These are phyloP conservation scores for Chondrostereum purpureum DNA, from an alignment of 1,284 basidiomycete genomes.

Conservation along the genomic window DNA sequence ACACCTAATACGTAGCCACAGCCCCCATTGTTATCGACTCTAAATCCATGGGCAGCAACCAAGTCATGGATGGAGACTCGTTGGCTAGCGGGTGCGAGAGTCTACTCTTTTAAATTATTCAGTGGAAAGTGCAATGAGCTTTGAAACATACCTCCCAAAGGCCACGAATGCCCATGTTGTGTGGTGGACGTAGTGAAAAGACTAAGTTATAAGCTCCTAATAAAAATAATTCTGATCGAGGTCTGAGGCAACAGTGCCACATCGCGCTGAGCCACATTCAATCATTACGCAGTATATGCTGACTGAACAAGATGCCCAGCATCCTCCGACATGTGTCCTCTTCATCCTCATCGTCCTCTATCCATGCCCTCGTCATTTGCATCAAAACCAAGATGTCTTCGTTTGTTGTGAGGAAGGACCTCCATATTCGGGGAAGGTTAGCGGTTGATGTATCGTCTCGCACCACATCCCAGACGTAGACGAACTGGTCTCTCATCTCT, in stretches of 20 bases:
- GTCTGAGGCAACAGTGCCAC: too few species aligned
- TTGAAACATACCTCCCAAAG: conserved; percentile 14
- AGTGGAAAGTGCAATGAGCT: not conserved
- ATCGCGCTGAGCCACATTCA: too few species aligned
- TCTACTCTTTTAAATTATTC: conserved; percentile 5
- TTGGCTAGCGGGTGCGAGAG: conserved; percentile 7
- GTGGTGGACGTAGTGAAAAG: too few species aligned
- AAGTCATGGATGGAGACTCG: conserved; percentile 6
- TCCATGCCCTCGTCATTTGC: conserved; percentile 26
- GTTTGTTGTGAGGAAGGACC: conserved; percentile 12
- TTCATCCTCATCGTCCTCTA: conserved; percentile 34
- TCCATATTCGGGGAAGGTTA: conserved; percentile 31
- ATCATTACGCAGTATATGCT: too few species aligned
- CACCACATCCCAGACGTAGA: conserved; percentile 74
- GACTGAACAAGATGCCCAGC: too few species aligned
- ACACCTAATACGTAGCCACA: conserved; percentile 9
- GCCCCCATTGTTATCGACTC: conserved; percentile 2
- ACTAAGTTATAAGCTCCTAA: too few species aligned
- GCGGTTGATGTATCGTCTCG: conserved; percentile 75
- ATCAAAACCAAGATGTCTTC: conserved; percentile 6
- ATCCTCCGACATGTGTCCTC: conserved; percentile 35
- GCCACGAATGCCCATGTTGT: conserved; percentile 13
- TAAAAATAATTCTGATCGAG: too few species aligned
- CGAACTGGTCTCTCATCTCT: conserved; percentile 46
- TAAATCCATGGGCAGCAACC: conserved; percentile 7